These are phyloP conservation scores for Ramaria sp. DNA, from an alignment of 768 basidiomycete species.

Conservation along the genomic window DNA sequence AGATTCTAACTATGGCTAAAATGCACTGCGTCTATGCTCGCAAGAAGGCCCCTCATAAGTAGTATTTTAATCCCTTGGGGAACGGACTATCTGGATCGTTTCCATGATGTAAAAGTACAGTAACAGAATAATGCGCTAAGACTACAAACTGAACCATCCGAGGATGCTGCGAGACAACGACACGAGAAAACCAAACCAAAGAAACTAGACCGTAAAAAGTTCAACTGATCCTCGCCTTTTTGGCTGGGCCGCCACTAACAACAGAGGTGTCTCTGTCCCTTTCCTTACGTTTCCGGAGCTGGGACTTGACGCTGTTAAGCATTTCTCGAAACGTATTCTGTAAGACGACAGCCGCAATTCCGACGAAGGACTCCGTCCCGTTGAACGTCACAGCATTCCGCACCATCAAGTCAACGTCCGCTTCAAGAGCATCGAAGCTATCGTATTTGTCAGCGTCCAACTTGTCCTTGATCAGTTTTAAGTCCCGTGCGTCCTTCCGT, in stretches of 20 bases:
- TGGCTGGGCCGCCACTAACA: not conserved
- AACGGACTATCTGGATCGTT: not conserved
- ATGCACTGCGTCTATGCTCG: constrained; percentile 54
- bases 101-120: not conserved
- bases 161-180: not conserved
- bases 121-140: constrained; percentile 1
- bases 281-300: constrained; percentile 67
- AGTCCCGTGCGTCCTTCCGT: constrained; percentile 77
- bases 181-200: not conserved
- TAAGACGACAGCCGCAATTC: constrained; percentile 41
- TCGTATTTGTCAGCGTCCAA: constrained; percentile 79
- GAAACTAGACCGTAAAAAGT: not conserved
- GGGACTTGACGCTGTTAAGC: constrained; percentile 35
- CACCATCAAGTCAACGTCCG: constrained; percentile 81
- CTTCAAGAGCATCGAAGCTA: constrained; percentile 65
- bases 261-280: not conserved
- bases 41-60: constrained; percentile 21
- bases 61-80: not conserved
- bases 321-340: constrained; percentile 45
- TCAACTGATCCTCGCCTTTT: constrained; percentile 3
- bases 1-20: constrained; percentile 39
- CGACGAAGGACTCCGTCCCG: constrained; percentile 71
- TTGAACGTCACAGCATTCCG: constrained; percentile 87
- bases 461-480: constrained; percentile 70
- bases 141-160: constrained; percentile 1